Evolutionary conservation across 2,329 filamentous ascomycete genomes (phyloP).

Genomic region (Lachnellula willkommii): DNA sequence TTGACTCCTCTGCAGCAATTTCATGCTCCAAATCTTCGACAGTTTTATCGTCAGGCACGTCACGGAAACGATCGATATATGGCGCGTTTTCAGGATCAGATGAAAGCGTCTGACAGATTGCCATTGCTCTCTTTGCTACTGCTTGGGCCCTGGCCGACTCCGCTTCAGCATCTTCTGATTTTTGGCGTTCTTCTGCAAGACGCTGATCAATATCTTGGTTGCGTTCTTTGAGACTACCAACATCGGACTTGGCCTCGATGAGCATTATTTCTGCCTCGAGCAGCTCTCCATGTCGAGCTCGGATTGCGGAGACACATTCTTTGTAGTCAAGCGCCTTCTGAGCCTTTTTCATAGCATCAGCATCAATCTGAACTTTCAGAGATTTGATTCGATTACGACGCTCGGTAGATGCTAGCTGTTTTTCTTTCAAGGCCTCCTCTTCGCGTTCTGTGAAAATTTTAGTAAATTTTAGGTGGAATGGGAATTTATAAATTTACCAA

Average conservation of each 20-base stretch:
- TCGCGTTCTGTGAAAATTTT: constrained; percentile 31
- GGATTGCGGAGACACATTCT: constrained; percentile 57
- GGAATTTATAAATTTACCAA: constrained; percentile 47
- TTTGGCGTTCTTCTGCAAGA: constrained; percentile 43
- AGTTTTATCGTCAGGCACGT: constrained; percentile 45
- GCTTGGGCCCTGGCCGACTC: constrained; percentile 35
- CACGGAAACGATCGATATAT: constrained; percentile 35
- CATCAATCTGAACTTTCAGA: constrained; percentile 51
- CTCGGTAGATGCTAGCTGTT: constrained; percentile 35
- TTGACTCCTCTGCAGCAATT: constrained; percentile 67
- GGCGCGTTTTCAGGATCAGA: constrained; percentile 35
- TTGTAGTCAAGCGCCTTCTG: constrained; percentile 48
- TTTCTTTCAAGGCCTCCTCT: constrained; percentile 32
- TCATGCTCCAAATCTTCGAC: constrained; percentile 64
- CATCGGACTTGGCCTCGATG: constrained; percentile 80
- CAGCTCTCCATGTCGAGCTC: constrained; percentile 55
- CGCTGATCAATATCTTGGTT: constrained; percentile 54
- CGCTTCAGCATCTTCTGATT: constrained; percentile 36
- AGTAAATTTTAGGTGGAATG: constrained; percentile 6
- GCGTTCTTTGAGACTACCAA: constrained; percentile 60
- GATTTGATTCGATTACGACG: constrained; percentile 39
- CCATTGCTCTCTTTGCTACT: constrained; percentile 36
- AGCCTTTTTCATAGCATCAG: constrained; percentile 50
- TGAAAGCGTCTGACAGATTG: constrained; percentile 32
- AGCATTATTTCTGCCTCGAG: constrained; percentile 64